These are phyloP conservation scores for Cucurbita argyrosperma DNA, from an alignment of 306 rosid species.

Conservation along the genomic window DNA sequence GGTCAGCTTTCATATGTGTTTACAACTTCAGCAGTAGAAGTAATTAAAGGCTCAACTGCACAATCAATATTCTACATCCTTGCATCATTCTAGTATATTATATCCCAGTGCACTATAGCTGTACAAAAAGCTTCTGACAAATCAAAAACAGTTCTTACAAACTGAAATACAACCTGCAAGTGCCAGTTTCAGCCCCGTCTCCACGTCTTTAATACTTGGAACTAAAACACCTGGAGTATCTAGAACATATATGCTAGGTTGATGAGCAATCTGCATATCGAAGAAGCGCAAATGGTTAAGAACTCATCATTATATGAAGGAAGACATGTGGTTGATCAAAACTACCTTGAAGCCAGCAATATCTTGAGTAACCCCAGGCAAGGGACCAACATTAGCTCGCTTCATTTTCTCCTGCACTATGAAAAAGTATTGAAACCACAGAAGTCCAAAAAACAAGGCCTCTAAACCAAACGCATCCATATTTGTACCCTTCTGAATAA, in stretches of 20 bases:
- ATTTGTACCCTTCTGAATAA: neutral
- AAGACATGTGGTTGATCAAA: neutral
- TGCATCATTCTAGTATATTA: neutral
- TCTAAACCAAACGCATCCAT: neutral
- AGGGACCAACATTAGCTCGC: constrained; percentile 84
- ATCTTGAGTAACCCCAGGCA: constrained; percentile 93
- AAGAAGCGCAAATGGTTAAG: neutral
- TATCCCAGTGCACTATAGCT: neutral
- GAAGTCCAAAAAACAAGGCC: constrained; percentile 3
- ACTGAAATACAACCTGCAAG: constrained; percentile 50
- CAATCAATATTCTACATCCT: neutral
- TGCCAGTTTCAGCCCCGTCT: constrained; percentile 84
- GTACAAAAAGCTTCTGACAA: neutral
- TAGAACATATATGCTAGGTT: constrained; percentile 82
- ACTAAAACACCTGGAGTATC: constrained; percentile 95
- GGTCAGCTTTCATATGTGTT: too few species aligned
- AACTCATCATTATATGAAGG: neutral
- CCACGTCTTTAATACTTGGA: constrained; percentile 74
- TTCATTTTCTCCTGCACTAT: constrained; percentile 69
- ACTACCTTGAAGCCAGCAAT: constrained; percentile 81
- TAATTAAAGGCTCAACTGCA: neutral
- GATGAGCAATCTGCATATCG: constrained; percentile 69
- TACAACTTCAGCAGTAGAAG: too few species aligned
- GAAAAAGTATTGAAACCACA: constrained; percentile 14
- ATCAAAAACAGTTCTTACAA: neutral